These are phyloP conservation scores for Fusarium gaditjirri DNA, from an alignment of 2,329 filamentous ascomycete genomes.

Conservation along the genomic window DNA sequence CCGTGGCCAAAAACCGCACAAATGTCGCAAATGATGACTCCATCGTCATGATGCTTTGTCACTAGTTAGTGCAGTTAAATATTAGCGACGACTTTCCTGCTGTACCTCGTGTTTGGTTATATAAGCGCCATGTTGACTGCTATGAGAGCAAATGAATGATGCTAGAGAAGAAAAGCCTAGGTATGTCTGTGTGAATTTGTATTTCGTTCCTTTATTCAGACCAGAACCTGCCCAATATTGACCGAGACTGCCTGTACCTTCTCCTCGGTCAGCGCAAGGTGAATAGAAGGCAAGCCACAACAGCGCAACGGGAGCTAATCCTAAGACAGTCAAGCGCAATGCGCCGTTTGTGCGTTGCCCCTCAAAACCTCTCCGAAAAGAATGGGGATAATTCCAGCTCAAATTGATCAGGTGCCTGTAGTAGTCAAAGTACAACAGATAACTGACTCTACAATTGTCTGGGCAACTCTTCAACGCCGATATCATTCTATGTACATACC, in stretches of 20 bases:
- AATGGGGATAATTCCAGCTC: not conserved
- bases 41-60: conserved; percentile 29
- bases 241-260: not conserved
- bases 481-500: not conserved
- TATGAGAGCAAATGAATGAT: not conserved
- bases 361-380: not conserved
- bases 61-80: conserved; percentile 28
- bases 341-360: not conserved
- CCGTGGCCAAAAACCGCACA: conserved; percentile 50
- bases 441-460: not conserved
- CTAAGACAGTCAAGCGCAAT: conserved; percentile 10
- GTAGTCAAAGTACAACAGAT: not conserved
- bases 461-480: not conserved
- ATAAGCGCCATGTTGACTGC: not conserved
- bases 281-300: not conserved
- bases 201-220: not conserved
- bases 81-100: not conserved
- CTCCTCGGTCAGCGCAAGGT: not conserved
- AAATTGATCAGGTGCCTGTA: not conserved
- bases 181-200: not conserved
- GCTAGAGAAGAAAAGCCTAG: not conserved
- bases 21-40: conserved; percentile 46
- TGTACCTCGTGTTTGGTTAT: not conserved
- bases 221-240: not conserved
- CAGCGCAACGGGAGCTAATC: not conserved